phyloP scores from a whole-genome alignment of 2,329 filamentous ascomycete genomes.

The Cercospora sesami region DNA sequence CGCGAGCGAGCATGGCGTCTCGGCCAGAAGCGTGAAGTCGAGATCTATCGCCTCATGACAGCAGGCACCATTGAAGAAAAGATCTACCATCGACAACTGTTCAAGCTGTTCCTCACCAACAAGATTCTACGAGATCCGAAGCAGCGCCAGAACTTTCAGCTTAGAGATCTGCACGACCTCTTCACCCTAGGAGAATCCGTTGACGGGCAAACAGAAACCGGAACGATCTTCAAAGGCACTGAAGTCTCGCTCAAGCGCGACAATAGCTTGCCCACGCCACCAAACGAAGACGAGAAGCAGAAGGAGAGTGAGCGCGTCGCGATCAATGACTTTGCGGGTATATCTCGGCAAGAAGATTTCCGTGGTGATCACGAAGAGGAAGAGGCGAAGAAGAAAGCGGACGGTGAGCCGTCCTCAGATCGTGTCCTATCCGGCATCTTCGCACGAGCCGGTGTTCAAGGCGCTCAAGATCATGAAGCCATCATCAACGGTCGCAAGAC shows the following conservation, averaged over 20 bases:
- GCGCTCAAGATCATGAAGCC: conserved; percentile 88
- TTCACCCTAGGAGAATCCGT: conserved; percentile 75
- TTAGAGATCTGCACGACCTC: conserved; percentile 86
- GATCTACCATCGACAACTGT: conserved; percentile 97
- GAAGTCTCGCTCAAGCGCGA: conserved; percentile 64
- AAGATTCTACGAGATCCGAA: conserved; percentile 94
- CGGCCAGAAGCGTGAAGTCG: conserved; percentile 91
- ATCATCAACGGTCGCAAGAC: conserved; percentile 73
- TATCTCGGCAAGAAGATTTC: conserved; percentile 49
- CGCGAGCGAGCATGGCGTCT: conserved; percentile 93
- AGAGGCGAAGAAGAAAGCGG: conserved; percentile 23
- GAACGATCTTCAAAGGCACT: conserved; percentile 81
- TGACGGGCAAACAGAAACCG: conserved; percentile 72
- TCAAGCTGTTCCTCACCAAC: conserved; percentile 96
- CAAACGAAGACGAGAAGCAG: conserved; percentile 31
- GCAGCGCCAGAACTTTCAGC: conserved; percentile 85
- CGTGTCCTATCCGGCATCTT: conserved; percentile 89
- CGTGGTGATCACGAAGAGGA: conserved; percentile 36
- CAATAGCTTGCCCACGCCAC: conserved; percentile 33
- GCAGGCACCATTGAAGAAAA: conserved; percentile 98
- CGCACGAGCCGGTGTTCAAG: conserved; percentile 79
- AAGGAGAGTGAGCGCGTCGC: conserved; percentile 20
- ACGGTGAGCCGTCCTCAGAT: conserved; percentile 55
- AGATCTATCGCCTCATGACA: conserved; percentile 96
- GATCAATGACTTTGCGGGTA: conserved; percentile 42